Base-by-base conservation (phyloP, 305 asterid species). In the Solanum hybrid region DNA sequence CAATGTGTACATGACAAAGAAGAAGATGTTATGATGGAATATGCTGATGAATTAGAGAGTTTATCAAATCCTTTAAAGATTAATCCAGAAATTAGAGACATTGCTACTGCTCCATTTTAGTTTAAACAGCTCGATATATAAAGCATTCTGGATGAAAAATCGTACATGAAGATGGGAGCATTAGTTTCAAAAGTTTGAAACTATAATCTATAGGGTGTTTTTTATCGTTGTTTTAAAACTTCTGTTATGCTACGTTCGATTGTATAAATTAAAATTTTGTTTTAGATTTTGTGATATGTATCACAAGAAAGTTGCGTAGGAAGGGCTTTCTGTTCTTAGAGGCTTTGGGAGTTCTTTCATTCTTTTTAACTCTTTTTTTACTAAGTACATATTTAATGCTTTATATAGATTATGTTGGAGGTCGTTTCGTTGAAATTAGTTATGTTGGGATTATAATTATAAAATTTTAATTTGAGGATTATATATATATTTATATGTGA, bases 101-200 rank as follows among this genome's bases (percentile, higher is more conserved):
- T 88, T 34, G 91, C 20, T 22, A 73, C 93, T 64, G 93, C 93
- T 9, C 93, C 93, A 2, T 91, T 91, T 5, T 24, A 74, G 37
- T 33, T 33, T 71, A 57, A 57, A 7, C 5, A 18, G 0, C 0
- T 73, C 20, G 35, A 0, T 73, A 26, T 5, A 28, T 14, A 3
- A 29, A 74, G 6, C 2, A 74, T 74, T 73, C 14, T 28, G 22
- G 10, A 13, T 6, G 16, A n/a, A 11, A 24, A 10, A 11, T 8
- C 0, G 28, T 8, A 4, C 14, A 3, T 69, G 2, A 24, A 11
- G 2, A 57, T 0, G 11, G 24, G 69, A 57, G 69, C 4, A 3
- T 8, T 64, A 22, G 73, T 64, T 64, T 64, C 73, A 20, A 20
- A 57, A 64, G 73, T 64, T 64, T 61, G 26, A 61, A 61, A 61